Percentiles rank a stretch among this genome's conserved stretches.
Conservation (phyloP, 345 rosid genomes). For the Hevea brasiliensis region DNA sequence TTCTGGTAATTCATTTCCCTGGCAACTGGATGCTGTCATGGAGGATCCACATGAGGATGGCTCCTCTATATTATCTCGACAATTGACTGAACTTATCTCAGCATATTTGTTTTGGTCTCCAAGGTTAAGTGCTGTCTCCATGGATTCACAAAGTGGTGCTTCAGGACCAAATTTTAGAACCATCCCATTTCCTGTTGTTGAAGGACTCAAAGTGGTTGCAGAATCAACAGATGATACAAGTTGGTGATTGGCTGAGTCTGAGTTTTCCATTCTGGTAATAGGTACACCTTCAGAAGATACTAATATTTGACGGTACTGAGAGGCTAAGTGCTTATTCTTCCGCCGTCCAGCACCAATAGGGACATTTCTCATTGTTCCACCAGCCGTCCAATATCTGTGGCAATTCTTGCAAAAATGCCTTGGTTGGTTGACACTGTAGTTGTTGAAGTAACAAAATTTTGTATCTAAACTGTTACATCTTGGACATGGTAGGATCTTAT, state of each 20-base stretch:
- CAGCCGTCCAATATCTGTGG: constrained; percentile 98
- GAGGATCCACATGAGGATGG: constrained; percentile 43
- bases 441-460: constrained; percentile 92
- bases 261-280: constrained; percentile 39
- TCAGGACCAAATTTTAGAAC: constrained; percentile 69
- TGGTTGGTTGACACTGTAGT: constrained; percentile 92
- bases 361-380: constrained; percentile 95
- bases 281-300: constrained; percentile 61
- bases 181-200: constrained; percentile 44
- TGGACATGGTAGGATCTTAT: constrained; percentile 84
- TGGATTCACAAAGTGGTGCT: constrained; percentile 52
- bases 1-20: constrained; percentile 34
- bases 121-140: constrained; percentile 47
- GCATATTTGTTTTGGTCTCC: constrained; percentile 40
- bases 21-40: constrained; percentile 27
- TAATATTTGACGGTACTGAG: constrained; percentile 64
- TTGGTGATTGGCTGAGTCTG: constrained; percentile 40
- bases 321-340: constrained; percentile 76
- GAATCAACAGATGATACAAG: constrained; percentile 34
- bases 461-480: constrained; percentile 95
- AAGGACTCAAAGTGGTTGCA: constrained; percentile 32
- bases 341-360: constrained; percentile 96
- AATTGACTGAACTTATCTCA: constrained; percentile 32
- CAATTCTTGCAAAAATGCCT: constrained; percentile 92
- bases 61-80: constrained; percentile 36